phyloP scores from a whole-genome alignment of 2,329 filamentous ascomycete genomes.

The Metarhizium sp. region DNA sequence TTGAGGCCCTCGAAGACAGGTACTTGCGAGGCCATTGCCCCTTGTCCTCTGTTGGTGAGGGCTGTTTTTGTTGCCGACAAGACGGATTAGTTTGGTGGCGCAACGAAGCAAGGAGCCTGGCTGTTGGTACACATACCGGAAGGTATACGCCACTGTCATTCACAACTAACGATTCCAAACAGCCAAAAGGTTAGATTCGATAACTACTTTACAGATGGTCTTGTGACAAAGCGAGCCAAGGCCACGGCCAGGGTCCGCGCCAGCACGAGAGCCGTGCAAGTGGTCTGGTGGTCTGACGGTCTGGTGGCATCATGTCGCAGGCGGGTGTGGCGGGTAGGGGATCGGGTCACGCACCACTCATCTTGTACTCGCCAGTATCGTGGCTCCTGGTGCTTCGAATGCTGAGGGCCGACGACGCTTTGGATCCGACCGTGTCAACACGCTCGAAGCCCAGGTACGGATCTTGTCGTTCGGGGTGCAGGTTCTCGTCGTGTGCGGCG shows the following conservation, averaged over 20 bases:
- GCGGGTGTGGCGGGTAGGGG: conserved; percentile 2
- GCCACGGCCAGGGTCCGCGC: no score
- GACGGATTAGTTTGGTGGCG: conserved; percentile 6
- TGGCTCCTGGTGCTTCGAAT: conserved; percentile 50
- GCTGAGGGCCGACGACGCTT: conserved; percentile 52
- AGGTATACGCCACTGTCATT: conserved; percentile 93
- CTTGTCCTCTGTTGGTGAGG: conserved; percentile 82
- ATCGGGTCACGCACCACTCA: conserved; percentile 55
- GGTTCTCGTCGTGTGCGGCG: conserved; percentile 43
- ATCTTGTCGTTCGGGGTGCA: conserved; percentile 29
- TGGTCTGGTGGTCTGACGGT: not conserved
- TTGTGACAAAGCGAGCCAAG: conserved; percentile 9
- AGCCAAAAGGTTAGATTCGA: not conserved
- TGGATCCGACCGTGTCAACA: conserved; percentile 53
- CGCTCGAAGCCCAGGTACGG: conserved; percentile 42
- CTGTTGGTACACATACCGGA: conserved; percentile 50
- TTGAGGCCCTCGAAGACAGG: conserved; percentile 42
- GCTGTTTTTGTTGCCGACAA: conserved; percentile 33
- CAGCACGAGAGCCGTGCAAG: no score
- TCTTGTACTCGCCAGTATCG: conserved; percentile 66
- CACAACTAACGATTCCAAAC: conserved; percentile 54
- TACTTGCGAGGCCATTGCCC: conserved; percentile 61
- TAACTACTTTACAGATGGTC: conserved; percentile 8
- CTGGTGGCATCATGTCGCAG: not conserved
- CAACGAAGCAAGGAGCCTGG: not conserved